A percentile compares a stretch with the other conserved stretches of the same genome.
Evolutionary conservation across 2,329 filamentous ascomycete genomes (phyloP).

Genomic region (Fusarium piperis): DNA sequence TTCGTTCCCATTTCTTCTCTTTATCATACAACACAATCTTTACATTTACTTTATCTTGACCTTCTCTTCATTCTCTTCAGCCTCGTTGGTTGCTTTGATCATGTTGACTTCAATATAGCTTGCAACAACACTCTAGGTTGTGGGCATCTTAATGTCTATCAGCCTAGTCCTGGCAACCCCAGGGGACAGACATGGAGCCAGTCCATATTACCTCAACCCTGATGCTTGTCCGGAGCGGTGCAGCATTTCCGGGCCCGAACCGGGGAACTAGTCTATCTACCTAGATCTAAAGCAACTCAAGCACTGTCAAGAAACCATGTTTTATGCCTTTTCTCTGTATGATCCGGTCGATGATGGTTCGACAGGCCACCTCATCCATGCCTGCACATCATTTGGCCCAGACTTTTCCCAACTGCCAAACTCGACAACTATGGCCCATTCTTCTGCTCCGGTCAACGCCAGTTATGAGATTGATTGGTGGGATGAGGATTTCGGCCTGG

Average conservation of each 20-base stretch:
- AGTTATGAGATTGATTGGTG: background rate
- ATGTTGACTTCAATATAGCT: background rate
- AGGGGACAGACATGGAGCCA: background rate
- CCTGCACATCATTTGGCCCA: background rate
- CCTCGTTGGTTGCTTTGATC: background rate
- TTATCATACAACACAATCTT: background rate
- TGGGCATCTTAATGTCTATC: background rate
- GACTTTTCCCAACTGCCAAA: background rate
- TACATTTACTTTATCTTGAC: too few species aligned
- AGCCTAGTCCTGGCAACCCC: background rate
- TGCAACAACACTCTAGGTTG: background rate
- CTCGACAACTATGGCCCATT: background rate
- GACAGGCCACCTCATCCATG: background rate
- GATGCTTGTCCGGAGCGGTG: background rate
- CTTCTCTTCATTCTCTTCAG: background rate
- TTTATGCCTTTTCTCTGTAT: background rate
- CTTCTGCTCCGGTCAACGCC: background rate
- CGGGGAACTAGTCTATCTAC: background rate
- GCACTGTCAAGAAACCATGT: background rate
- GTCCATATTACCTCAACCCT: background rate
- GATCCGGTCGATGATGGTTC: background rate
- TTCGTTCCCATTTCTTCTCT: background rate
- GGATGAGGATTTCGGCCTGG: background rate
- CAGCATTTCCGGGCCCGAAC: background rate
- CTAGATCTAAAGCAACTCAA: background rate